Percentiles rank a stretch among this genome's conserved stretches.
These are phyloP conservation scores for Rhodotorula mucilaginosa DNA, from an alignment of 1,284 basidiomycete species.

Conservation along the genomic window DNA sequence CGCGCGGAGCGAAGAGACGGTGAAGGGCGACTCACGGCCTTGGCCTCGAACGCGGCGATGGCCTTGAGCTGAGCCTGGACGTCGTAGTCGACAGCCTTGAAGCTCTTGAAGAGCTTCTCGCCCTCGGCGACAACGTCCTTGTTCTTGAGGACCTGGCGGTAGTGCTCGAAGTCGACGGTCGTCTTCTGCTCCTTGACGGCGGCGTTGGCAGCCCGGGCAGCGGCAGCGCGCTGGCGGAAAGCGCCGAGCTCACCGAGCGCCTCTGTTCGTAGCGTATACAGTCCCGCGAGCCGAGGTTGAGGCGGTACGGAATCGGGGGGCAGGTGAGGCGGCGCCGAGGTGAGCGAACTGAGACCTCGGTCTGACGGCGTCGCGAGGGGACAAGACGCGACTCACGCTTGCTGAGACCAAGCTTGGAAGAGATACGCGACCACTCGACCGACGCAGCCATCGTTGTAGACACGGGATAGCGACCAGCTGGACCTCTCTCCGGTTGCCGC, in stretches of 20 bases:
- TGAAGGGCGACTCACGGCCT: slow-evolving; percentile 69
- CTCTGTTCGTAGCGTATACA: slow-evolving; percentile 58
- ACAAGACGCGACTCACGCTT: slow-evolving; percentile 61
- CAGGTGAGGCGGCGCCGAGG: not conserved
- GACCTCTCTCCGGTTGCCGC: not conserved
- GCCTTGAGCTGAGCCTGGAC: slow-evolving; percentile 86
- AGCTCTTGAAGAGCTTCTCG: slow-evolving; percentile 82
- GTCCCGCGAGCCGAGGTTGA: not conserved
- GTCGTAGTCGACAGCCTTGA: slow-evolving; percentile 97
- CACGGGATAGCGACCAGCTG: not conserved
- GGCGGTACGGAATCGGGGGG: too few relatives aligned
- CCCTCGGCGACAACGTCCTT: slow-evolving; percentile 86
- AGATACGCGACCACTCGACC: slow-evolving; percentile 82
- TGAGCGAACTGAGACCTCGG: not conserved
- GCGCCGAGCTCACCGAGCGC: slow-evolving; percentile 83
- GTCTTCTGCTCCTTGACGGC: slow-evolving; percentile 37
- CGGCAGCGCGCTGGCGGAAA: slow-evolving; percentile 92
- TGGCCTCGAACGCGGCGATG: slow-evolving; percentile 94
- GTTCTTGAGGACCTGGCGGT: slow-evolving; percentile 89
- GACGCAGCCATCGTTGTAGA: slow-evolving; percentile 14
- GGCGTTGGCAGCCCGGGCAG: slow-evolving; percentile 56
- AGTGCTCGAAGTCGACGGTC: slow-evolving; percentile 76
- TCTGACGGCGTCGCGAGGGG: not conserved
- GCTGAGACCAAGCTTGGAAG: slow-evolving; percentile 82
- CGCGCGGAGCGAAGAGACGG: not conserved